Evolutionary conservation across 768 basidiomycete genomes (phyloP).

Genomic region (Hortiboletus campestris): DNA sequence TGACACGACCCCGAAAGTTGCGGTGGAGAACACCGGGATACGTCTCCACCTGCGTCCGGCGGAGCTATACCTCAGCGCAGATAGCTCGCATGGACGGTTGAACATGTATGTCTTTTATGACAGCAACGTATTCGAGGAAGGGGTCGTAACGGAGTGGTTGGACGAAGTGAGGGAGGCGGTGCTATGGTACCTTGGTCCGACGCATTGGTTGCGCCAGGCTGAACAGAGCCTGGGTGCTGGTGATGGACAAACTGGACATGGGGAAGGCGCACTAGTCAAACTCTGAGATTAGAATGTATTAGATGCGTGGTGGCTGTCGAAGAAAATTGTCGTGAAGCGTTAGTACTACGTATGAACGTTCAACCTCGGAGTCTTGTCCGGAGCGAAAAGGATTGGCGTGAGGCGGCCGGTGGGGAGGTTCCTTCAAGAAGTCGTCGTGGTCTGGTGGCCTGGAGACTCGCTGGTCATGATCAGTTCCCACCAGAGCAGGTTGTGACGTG

Average conservation of each 20-base stretch:
- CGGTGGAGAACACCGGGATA: slow-evolving; percentile 3
- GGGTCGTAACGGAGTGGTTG: slow-evolving; percentile 21
- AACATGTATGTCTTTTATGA: slow-evolving; percentile 39
- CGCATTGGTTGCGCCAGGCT: neutral
- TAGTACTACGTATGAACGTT: no score
- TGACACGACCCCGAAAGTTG: neutral
- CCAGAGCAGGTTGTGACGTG: no score
- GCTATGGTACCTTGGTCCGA: slow-evolving; percentile 28
- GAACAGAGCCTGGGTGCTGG: no score
- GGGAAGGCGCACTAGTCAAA: neutral
- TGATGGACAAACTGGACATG: neutral
- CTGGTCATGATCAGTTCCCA: no score
- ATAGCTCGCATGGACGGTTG: slow-evolving; percentile 19
- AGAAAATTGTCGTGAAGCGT: no score
- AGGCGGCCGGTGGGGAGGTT: no score
- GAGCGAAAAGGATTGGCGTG: no score
- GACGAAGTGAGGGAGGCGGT: slow-evolving; percentile 39
- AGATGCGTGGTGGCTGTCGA: neutral
- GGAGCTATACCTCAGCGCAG: slow-evolving; percentile 42
- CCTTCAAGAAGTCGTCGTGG: no score
- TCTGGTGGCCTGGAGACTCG: no score
- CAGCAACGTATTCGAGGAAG: slow-evolving; percentile 44
- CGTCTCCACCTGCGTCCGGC: slow-evolving; percentile 43
- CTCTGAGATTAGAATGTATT: neutral
- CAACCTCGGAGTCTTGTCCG: no score